Base-by-base conservation (phyloP, 225 moss, liverwort and hornwort species). In the Lunularia cruciata region DNA sequence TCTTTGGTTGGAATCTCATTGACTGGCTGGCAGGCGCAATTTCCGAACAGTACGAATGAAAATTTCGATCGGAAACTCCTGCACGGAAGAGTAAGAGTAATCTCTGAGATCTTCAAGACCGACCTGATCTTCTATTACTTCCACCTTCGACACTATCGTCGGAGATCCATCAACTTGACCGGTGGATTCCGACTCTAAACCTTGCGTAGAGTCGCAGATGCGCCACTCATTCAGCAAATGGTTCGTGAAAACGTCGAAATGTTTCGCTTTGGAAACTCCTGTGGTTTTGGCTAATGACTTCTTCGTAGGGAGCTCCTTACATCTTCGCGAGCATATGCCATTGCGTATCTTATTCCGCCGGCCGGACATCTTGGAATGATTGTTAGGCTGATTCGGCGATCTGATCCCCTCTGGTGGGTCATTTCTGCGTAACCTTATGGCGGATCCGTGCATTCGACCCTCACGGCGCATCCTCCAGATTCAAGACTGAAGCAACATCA, bases 181-280 rank as follows among this genome's bases (percentile, higher is more conserved):
- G n/a, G n/a, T n/a, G n/a, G n/a, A n/a, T n/a, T n/a, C n/a, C n/a
- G n/a, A n/a, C n/a, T n/a, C n/a, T n/a, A n/a, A n/a, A n/a, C n/a
- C n/a, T n/a, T 18, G 18, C 16, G 5, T 23, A 52, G 52, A 1
- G 23, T 2, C 2, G 32, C 57, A 26, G 26, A 54, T 5, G 10
- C 23, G 25, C 54, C 9, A 54, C 19, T 54, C 54, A 2, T 11
- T 28, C 25, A 54, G 10, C 26, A 25, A 1, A 15, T 57, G 57
- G 57, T 57, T 57, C 11, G 57, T 57, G 18, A 14, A 30, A 5
- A 57, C 57, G 18, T 57, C 57, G 18, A 27, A 57, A 18, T 32
- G 57, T 15, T 57, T 57, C 15, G 30, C 57, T 57, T 57, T 57
- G 57, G 16, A 32, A 57, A 57, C 7, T 57, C 57, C 31, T 15